These are phyloP conservation scores for Gastrolobium villosum DNA, from an alignment of 306 rosid genomes.

Conservation along the genomic window DNA sequence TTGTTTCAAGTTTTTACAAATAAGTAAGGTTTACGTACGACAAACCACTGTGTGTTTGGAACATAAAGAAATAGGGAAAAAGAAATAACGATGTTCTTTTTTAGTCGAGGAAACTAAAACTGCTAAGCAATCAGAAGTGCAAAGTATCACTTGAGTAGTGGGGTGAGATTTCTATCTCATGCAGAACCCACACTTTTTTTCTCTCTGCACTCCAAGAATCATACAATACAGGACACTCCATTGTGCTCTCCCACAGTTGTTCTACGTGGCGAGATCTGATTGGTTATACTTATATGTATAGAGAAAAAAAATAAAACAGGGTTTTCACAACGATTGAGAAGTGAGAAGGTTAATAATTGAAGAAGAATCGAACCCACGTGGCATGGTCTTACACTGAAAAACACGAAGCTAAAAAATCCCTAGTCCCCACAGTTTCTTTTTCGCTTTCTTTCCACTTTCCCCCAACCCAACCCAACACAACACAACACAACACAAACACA, in stretches of 20 bases:
- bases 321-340: neutral
- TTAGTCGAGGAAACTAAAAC: no score
- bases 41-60: no score
- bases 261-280: slow-evolving; percentile 43
- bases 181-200: slow-evolving; percentile 18
- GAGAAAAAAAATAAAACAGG: neutral
- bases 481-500: neutral
- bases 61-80: no score
- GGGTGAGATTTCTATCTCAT: neutral
- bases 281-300: neutral
- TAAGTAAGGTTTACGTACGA: no score
- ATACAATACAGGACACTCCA: neutral
- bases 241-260: neutral
- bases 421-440: slow-evolving; percentile 2
- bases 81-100: no score
- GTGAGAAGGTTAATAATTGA: neutral
- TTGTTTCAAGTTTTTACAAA: no score
- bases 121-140: no score
- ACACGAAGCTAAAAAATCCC: slow-evolving; percentile 36
- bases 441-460: slow-evolving; percentile 46
- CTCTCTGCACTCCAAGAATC: slow-evolving; percentile 40
- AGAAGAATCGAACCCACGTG: slow-evolving; percentile 50
- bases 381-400: slow-evolving; percentile 48
- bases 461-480: slow-evolving; percentile 43
- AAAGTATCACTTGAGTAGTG: no score